Conservation (phyloP, 202 grass and related monocot genomes). For the Setaria italica region DNA sequence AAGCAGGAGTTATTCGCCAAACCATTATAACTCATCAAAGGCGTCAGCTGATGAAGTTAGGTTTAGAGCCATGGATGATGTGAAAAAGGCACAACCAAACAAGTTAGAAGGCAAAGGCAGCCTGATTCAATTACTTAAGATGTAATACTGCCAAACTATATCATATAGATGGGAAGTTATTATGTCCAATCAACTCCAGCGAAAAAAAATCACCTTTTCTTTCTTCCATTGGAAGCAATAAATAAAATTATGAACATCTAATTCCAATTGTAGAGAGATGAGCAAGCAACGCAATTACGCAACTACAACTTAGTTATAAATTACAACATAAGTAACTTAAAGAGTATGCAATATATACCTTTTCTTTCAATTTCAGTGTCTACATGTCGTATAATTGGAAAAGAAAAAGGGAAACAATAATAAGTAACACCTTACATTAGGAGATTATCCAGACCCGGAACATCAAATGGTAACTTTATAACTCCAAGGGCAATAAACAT, state of each 20-base stretch:
- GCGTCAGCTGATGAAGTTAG: not conserved
- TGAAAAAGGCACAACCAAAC: not conserved
- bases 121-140: not conserved
- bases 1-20: not conserved
- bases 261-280: not conserved
- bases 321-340: conserved; percentile 33
- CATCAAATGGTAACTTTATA: conserved; percentile 69
- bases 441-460: conserved; percentile 64
- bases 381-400: not conserved
- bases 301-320: conserved; percentile 2
- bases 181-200: not conserved
- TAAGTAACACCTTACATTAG: conserved; percentile 52
- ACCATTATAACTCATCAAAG: not conserved
- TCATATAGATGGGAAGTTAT: conserved; percentile 13
- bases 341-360: conserved; percentile 23
- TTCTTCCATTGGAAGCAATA: conserved; percentile 6
- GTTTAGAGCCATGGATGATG: not conserved
- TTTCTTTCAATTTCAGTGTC: conserved; percentile 17
- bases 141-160: conserved; percentile 17
- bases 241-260: not conserved
- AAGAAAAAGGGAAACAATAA: not conserved
- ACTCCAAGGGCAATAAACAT: conserved; percentile 60
- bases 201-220: not conserved
- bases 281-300: not conserved
- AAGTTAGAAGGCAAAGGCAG: not conserved